phyloP scores from a whole-genome alignment of 345 rosid species.

The Linum usitatissimum region DNA sequence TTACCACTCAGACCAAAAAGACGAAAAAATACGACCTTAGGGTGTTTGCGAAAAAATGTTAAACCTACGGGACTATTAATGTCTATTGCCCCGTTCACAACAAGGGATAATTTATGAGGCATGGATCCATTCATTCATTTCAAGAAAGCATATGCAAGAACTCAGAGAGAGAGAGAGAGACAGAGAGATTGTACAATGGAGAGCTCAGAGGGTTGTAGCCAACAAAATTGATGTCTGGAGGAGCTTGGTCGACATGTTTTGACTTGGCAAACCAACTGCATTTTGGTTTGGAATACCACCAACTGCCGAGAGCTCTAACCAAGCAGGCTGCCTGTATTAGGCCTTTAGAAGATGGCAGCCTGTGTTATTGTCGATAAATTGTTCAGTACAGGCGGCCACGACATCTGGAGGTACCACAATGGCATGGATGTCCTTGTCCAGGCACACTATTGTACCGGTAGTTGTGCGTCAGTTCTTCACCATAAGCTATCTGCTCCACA shows the following conservation, averaged over 20 bases:
- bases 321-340: not conserved
- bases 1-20: too few species aligned
- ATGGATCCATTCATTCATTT: not conserved
- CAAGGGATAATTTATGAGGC: too few species aligned
- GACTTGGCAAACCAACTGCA: not conserved
- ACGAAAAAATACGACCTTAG: too few species aligned
- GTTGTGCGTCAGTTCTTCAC: constrained; percentile 78
- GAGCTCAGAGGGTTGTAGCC: not conserved
- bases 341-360: not conserved
- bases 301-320: not conserved
- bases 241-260: not conserved
- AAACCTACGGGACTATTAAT: too few species aligned
- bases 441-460: constrained; percentile 39
- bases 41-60: too few species aligned
- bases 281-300: not conserved
- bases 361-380: not conserved
- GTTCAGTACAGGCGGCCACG: constrained; percentile 47
- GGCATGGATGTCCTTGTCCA: constrained; percentile 56
- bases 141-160: not conserved
- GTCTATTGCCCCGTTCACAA: too few species aligned
- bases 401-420: constrained; percentile 59
- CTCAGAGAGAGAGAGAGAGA: not conserved
- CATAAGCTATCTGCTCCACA: constrained; percentile 69
- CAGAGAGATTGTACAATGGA: not conserved
- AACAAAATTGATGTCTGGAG: not conserved